Base-by-base conservation (phyloP, 1,284 basidiomycete species). In the Pseudozyma flocculosa region DNA sequence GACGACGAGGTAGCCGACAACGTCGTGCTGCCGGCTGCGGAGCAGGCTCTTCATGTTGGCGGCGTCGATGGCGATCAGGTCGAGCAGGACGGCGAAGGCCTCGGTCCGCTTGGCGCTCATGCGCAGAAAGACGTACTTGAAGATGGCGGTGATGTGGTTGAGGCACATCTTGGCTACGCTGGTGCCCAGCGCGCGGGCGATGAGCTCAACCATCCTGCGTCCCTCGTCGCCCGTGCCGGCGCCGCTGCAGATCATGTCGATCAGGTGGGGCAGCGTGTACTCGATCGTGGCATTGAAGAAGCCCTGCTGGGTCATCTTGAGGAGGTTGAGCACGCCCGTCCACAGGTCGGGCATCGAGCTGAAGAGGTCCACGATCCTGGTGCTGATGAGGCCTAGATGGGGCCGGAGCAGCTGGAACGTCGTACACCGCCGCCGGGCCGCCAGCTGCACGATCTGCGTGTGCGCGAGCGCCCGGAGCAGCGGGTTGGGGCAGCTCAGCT, bases 231-330 rank as follows among this genome's bases (percentile, higher is more conserved):
- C 50, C 15, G 55, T 52, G n/a, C 61, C 49, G 9, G 55, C 52
- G n/a, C 61, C 49, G 9, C 45, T 41, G 30, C 61, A 63, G 29
- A 65, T 60, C 49, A 68, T 61, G 18, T 58, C 51, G 42, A 76
- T 63, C 24, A 75, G 54, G 17, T 67, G 70, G 4, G 75, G 75
- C 9, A 78, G 45, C 5, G 71, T 75, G 30, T 61, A 68, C 22
- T 61, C 48, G n/a, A 74, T 61, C 10, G 75, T 76, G 10, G 64
- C 48, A 24, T 68, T 70, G 48, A 78, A 55, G 50, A 78, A 78
- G 9, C 65, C 69, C 47, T 58, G 56, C 38, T 63, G 61, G 23
- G 62, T 64, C 67, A 75, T 70, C 43, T 67, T 66, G 46, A 72
- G 62, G 40, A 78, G 45, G 37, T 56, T 61, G 24, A 73, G 48